Evolutionary conservation across 768 basidiomycete genomes (phyloP).

Genomic region (Fomitopsis pulvina): DNA sequence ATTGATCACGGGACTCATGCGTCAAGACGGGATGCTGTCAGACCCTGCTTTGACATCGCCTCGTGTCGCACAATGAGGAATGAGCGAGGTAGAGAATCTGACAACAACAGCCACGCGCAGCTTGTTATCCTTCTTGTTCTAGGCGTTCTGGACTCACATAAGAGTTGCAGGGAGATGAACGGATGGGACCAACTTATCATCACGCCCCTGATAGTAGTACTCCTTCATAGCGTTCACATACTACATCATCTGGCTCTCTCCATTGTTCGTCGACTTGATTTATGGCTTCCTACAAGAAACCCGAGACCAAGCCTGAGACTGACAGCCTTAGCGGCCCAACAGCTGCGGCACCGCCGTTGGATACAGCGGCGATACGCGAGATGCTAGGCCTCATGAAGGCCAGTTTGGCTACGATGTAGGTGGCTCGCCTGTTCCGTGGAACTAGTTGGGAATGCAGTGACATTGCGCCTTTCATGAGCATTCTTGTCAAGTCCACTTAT

Average conservation of each 20-base stretch:
- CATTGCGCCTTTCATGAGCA: too few relatives aligned
- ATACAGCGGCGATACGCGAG: slow-evolving; percentile 8
- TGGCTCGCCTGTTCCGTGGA: neutral
- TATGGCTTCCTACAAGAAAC: too few relatives aligned
- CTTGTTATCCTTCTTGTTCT: too few relatives aligned
- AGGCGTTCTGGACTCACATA: too few relatives aligned
- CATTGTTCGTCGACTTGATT: too few relatives aligned
- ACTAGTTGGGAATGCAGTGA: too few relatives aligned
- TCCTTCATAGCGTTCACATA: neutral
- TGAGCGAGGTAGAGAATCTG: neutral
- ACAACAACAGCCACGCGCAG: too few relatives aligned
- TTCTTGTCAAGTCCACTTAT: neutral
- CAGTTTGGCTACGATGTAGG: slow-evolving; percentile 12
- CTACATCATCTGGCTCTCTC: neutral
- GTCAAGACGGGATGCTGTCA: too few relatives aligned
- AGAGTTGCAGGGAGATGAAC: neutral
- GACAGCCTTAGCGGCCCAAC: neutral
- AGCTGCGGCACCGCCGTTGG: neutral
- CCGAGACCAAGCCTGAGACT: too few relatives aligned
- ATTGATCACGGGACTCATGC: too few relatives aligned
- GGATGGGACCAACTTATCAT: neutral
- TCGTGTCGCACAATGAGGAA: slow-evolving; percentile 1
- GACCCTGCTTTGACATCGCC: neutral
- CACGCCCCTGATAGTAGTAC: neutral
- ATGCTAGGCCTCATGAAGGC: slow-evolving; percentile 13